Evolutionary conservation across 108 stramenopile genomes (phyloP).

Genomic region (Conticribra weissflogii): DNA sequence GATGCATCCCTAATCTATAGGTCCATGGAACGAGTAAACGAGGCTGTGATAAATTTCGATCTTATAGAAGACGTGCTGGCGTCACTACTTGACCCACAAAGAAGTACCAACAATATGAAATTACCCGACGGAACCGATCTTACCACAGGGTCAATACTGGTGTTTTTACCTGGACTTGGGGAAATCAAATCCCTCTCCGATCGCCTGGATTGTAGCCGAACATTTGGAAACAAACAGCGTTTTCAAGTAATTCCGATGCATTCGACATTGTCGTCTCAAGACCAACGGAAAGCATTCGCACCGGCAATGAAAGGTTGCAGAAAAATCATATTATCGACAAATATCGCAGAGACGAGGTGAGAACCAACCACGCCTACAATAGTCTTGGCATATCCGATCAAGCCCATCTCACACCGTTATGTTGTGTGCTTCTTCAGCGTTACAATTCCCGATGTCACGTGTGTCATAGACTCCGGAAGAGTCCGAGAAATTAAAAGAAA

Average conservation of each 20-base stretch:
- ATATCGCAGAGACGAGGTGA: too few species aligned
- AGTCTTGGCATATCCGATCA: too few species aligned
- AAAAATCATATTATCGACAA: too few species aligned
- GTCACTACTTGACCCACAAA: slow-evolving; percentile 53
- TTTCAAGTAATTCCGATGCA: slow-evolving; percentile 55
- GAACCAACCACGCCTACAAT: too few species aligned
- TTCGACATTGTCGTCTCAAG: slow-evolving; percentile 66
- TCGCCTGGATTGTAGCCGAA: slow-evolving; percentile 56
- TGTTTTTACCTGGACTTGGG: slow-evolving; percentile 93
- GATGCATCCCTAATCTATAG: too few species aligned
- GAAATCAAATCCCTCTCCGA: slow-evolving; percentile 90
- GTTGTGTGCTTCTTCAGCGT: too few species aligned
- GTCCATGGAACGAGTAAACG: slow-evolving; percentile 79
- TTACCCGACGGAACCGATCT: slow-evolving; percentile 56
- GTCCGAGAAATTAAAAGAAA: slow-evolving; percentile 77
- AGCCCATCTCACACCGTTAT: too few species aligned
- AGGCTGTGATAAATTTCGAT: slow-evolving; percentile 74
- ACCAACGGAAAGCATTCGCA: slow-evolving; percentile 77
- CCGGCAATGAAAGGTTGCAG: too few species aligned
- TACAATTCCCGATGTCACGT: slow-evolving; percentile 93
- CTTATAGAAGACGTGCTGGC: slow-evolving; percentile 74
- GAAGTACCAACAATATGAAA: slow-evolving; percentile 24
- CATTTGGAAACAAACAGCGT: slow-evolving; percentile 33
- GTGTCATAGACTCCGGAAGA: slow-evolving; percentile 81
- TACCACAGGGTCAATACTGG: slow-evolving; percentile 70